Evolutionary conservation across 805 yeast genomes (phyloP).

Genomic region (Maudiozyma bulderi): DNA sequence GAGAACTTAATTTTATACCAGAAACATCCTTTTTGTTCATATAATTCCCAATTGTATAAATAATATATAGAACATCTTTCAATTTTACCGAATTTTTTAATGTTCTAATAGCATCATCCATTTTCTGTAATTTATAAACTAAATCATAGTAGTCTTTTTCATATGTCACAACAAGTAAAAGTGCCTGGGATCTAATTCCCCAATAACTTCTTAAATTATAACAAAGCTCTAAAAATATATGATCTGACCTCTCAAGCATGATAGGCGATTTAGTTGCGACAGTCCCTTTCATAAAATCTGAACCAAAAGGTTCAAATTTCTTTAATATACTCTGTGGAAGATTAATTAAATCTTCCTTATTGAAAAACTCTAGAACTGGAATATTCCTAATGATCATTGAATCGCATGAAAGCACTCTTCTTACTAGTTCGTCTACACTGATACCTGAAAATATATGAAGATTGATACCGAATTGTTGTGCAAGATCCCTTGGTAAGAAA

Average conservation of each 20-base stretch:
- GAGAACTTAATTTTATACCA: constrained; percentile 62
- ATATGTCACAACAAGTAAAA: constrained; percentile 44
- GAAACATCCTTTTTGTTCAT: constrained; percentile 71
- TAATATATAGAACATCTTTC: constrained; percentile 50
- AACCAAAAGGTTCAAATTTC: constrained; percentile 55
- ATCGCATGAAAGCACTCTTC: constrained; percentile 53
- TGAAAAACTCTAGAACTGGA: constrained; percentile 60
- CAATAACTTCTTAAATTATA: constrained; percentile 62
- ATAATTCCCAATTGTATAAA: constrained; percentile 65
- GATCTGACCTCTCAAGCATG: constrained; percentile 59
- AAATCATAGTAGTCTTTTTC: constrained; percentile 61
- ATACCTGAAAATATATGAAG: constrained; percentile 50
- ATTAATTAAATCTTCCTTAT: constrained; percentile 54
- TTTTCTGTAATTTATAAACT: constrained; percentile 40
- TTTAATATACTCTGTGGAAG: constrained; percentile 46
- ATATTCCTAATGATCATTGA: constrained; percentile 40
- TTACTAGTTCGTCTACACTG: constrained; percentile 45
- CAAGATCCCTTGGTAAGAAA: constrained; percentile 58
- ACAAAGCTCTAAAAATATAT: constrained; percentile 57
- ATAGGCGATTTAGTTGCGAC: constrained; percentile 31
- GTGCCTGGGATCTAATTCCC: constrained; percentile 60
- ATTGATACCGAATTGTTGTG: constrained; percentile 75
- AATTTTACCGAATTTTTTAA: constrained; percentile 45
- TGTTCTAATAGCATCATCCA: constrained; percentile 51
- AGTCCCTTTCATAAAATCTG: constrained; percentile 33